Conservation (phyloP, 2,329 filamentous ascomycete species). For the Cordyceps javanica region DNA sequence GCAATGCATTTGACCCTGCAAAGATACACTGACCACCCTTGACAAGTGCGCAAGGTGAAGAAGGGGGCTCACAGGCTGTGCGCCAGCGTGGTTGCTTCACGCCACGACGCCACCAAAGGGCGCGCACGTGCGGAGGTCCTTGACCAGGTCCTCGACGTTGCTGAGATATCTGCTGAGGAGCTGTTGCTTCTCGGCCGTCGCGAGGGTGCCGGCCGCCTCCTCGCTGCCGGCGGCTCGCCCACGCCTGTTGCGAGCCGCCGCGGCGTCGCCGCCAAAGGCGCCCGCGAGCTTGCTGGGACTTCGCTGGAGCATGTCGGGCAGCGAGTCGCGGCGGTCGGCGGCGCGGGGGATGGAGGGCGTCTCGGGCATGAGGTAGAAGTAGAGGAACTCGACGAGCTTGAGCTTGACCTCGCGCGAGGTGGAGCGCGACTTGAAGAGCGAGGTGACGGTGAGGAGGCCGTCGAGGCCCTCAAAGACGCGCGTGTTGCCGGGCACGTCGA, state of each 20-base stretch:
- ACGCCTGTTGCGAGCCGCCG: slow-evolving; percentile 14
- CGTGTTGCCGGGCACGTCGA: slow-evolving; percentile 81
- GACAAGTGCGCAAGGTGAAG: background rate
- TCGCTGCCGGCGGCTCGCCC: too few species aligned
- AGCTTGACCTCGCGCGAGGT: slow-evolving; percentile 87
- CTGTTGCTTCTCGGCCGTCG: slow-evolving; percentile 75
- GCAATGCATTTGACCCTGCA: background rate
- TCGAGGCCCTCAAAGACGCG: slow-evolving; percentile 89
- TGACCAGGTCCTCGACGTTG: slow-evolving; percentile 78
- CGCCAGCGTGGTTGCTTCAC: slow-evolving; percentile 20
- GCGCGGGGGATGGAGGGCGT: slow-evolving; percentile 49
- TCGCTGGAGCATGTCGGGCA: slow-evolving; percentile 52
- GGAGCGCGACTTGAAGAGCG: slow-evolving; percentile 81
- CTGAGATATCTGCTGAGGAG: slow-evolving; percentile 71
- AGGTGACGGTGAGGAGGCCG: slow-evolving; percentile 84
- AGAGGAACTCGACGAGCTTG: slow-evolving; percentile 93
- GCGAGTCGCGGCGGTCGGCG: slow-evolving; percentile 37
- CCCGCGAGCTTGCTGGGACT: slow-evolving; percentile 63
- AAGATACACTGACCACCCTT: background rate
- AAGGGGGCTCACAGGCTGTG: background rate
- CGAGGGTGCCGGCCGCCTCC: slow-evolving; percentile 43
- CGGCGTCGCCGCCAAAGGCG: slow-evolving; percentile 37
- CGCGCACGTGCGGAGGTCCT: slow-evolving; percentile 73
- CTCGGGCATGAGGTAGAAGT: slow-evolving; percentile 98
- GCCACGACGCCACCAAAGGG: slow-evolving; percentile 61